These are phyloP conservation scores for Boletus hoseneyae DNA, from an alignment of 1,284 basidiomycete species.

Conservation along the genomic window DNA sequence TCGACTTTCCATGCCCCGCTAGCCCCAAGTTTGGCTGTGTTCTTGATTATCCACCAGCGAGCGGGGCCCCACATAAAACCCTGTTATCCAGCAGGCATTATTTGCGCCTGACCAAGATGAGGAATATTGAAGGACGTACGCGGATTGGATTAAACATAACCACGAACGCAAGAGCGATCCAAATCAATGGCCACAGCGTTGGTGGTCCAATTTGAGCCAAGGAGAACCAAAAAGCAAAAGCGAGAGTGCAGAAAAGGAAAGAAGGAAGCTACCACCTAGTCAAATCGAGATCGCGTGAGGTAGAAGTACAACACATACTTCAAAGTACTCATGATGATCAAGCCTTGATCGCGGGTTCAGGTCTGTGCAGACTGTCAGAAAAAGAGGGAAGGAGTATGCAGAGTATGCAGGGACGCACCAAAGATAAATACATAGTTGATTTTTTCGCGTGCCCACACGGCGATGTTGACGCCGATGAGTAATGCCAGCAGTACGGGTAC, in stretches of 20 bases:
- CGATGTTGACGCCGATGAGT: conserved; percentile 78
- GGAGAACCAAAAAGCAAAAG: conserved; percentile 82
- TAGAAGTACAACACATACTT: conserved; percentile 42
- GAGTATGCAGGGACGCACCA: conserved; percentile 41
- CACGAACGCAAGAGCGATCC: conserved; percentile 65
- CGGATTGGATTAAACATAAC: conserved; percentile 79
- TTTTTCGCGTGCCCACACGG: conserved; percentile 72
- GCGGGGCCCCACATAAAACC: conserved; percentile 33
- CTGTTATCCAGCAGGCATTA: conserved; percentile 1
- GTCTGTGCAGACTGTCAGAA: conserved; percentile 46
- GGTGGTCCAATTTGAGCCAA: conserved; percentile 60
- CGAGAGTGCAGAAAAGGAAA: conserved; percentile 71
- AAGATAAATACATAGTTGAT: conserved; percentile 95
- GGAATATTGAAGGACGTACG: conserved; percentile 38
- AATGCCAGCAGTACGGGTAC: conserved; percentile 77
- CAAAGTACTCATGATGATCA: conserved; percentile 82
- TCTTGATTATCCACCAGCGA: conserved; percentile 77
- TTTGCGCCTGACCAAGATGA: background rate
- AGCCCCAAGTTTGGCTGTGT: conserved; percentile 57
- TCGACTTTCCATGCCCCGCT: conserved; percentile 79
- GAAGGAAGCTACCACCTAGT: conserved; percentile 60
- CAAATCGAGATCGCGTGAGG: background rate
- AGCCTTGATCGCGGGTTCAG: conserved; percentile 75
- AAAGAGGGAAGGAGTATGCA: no score
- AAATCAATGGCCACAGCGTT: conserved; percentile 76